Percentiles rank a stretch among this genome's conserved stretches.
Conservation (phyloP, 345 rosid genomes). For the Brassica rapa region DNA sequence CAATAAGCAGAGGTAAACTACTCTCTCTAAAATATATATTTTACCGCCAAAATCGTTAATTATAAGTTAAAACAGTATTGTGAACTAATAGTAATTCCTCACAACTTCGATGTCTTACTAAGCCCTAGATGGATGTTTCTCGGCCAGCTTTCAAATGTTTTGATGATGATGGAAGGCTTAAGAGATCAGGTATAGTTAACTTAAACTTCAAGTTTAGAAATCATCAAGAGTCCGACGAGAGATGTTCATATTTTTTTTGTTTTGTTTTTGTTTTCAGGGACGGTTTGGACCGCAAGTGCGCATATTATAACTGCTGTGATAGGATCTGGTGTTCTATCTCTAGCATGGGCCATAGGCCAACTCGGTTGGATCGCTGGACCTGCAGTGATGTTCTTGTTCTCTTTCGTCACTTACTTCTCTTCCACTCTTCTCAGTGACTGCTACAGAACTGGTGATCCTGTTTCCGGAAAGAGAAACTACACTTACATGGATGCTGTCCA, state of each 20-base stretch:
- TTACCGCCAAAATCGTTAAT: constrained; percentile 27
- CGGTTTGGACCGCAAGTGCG: constrained; percentile 79
- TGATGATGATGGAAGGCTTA: constrained; percentile 75
- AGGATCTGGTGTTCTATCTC: constrained; percentile 81
- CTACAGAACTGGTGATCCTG: constrained; percentile 62
- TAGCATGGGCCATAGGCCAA: constrained; percentile 89
- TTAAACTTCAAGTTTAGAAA: not conserved
- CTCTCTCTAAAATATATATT: constrained; percentile 2
- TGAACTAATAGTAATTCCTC: not conserved
- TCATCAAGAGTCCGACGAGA: not conserved
- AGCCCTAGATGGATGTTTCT: constrained; percentile 48
- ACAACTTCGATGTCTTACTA: constrained; percentile 6
- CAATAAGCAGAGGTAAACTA: constrained; percentile 25
- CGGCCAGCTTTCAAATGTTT: constrained; percentile 49
- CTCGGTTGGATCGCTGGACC: constrained; percentile 94
- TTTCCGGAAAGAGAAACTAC: constrained; percentile 70
- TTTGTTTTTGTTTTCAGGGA: constrained; percentile 46
- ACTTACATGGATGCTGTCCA: constrained; percentile 80
- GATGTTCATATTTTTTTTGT: not conserved
- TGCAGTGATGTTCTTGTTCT: constrained; percentile 69
- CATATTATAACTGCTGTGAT: constrained; percentile 87
- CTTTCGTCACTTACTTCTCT: constrained; percentile 66
- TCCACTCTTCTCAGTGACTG: constrained; percentile 73
- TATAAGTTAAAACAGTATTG: not conserved
- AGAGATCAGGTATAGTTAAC: constrained; percentile 51